Percentiles rank a stretch among this genome's conserved stretches.
phyloP scores from a whole-genome alignment of 192 early-diverging fungal species.

The Umbelopsis vinacea region DNA sequence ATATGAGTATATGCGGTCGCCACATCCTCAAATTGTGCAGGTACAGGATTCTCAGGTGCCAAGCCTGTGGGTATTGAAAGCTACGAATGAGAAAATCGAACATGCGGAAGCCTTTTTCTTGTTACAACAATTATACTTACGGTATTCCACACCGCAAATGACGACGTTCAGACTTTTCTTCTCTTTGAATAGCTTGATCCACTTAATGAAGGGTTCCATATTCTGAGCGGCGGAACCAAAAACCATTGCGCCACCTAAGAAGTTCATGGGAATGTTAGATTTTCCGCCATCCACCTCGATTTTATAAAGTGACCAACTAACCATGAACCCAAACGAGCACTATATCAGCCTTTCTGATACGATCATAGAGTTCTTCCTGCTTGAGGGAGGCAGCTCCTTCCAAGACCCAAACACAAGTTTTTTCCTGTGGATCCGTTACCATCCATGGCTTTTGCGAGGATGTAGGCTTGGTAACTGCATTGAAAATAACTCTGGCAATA shows the following conservation, averaged over 20 bases:
- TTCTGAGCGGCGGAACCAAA: conserved; percentile 4
- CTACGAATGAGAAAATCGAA: background rate
- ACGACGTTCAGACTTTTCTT: background rate
- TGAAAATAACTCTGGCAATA: background rate
- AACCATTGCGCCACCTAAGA: background rate
- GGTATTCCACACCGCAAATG: background rate
- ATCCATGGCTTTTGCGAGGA: background rate
- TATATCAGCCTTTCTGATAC: background rate
- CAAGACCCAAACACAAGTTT: background rate
- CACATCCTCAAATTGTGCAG: background rate
- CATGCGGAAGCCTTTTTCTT: background rate
- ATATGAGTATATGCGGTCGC: background rate
- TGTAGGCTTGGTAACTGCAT: background rate
- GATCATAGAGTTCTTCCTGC: conserved; percentile 8
- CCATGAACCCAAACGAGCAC: conserved; percentile 3
- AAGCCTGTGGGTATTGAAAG: background rate
- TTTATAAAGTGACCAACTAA: background rate
- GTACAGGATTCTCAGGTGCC: background rate
- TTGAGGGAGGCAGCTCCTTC: background rate
- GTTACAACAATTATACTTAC: background rate
- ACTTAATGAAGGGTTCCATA: background rate
- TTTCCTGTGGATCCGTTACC: background rate
- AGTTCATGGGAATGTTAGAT: background rate
- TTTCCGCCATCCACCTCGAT: no score
- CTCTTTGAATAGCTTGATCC: background rate